These are phyloP conservation scores for Flammula alnicola DNA, from an alignment of 1,284 basidiomycete genomes.

Conservation along the genomic window DNA sequence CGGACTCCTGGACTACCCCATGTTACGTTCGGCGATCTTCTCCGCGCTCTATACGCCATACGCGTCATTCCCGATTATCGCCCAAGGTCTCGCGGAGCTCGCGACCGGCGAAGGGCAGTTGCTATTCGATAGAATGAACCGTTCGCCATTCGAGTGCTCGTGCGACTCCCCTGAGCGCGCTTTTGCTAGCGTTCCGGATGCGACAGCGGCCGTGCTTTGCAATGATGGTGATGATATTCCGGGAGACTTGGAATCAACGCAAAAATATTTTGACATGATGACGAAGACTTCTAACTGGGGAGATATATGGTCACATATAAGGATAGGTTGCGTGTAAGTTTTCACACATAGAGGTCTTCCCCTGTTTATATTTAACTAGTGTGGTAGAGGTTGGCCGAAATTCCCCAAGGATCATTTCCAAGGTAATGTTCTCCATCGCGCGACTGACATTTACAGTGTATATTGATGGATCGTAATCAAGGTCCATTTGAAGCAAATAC, in stretches of 20 bases:
- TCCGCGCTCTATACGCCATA: slow-evolving; percentile 39
- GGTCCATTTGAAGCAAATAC: slow-evolving; percentile 40
- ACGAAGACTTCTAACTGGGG: slow-evolving; percentile 33
- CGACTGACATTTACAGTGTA: background rate
- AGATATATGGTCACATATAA: slow-evolving; percentile 32
- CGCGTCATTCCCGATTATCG: slow-evolving; percentile 35
- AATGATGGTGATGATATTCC: slow-evolving; percentile 43
- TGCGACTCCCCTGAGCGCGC: slow-evolving; percentile 15
- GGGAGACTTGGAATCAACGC: slow-evolving; percentile 29
- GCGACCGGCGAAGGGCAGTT: slow-evolving; percentile 37
- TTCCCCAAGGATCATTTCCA: slow-evolving; percentile 35
- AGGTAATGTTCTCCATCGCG: slow-evolving; percentile 23
- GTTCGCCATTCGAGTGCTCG: slow-evolving; percentile 34
- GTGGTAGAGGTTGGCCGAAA: slow-evolving; percentile 37
- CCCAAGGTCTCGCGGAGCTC: slow-evolving; percentile 41
- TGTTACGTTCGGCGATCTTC: slow-evolving; percentile 26
- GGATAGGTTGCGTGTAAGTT: slow-evolving; percentile 35
- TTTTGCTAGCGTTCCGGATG: slow-evolving; percentile 30
- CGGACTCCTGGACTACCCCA: slow-evolving; percentile 20
- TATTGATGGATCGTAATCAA: too few relatives aligned
- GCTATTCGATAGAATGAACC: slow-evolving; percentile 30
- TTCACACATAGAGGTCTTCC: background rate
- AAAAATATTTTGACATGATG: slow-evolving; percentile 31
- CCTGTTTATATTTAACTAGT: background rate
- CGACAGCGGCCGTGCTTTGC: slow-evolving; percentile 37